Conservation (phyloP, 2,329 filamentous ascomycete species). For the Penicillium sclerotiorum region DNA sequence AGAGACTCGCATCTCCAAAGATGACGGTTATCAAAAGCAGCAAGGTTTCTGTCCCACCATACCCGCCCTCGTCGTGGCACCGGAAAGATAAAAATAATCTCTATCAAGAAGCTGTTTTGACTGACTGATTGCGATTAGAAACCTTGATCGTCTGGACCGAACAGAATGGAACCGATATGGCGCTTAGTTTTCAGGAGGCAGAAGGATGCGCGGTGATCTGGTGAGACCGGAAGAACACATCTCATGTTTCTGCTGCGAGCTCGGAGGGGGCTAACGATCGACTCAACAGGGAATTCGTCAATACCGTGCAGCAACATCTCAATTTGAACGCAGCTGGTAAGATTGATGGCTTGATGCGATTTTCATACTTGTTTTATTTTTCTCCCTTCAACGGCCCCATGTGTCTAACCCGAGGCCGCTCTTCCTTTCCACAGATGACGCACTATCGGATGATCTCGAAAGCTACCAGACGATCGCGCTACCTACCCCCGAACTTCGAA, state of each 20-base stretch:
- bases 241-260: slow-evolving; percentile 11
- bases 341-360: slow-evolving; percentile 24
- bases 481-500: slow-evolving; percentile 77
- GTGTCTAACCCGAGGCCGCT: slow-evolving; percentile 6
- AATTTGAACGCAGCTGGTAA: slow-evolving; percentile 64
- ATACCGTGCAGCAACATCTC: slow-evolving; percentile 75
- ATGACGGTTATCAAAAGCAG: slow-evolving; percentile 97
- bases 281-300: slow-evolving; percentile 83
- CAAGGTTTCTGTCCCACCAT: slow-evolving; percentile 66
- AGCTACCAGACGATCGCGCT: slow-evolving; percentile 70
- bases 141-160: slow-evolving; percentile 99
- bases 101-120: too few species aligned
- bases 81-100: slow-evolving; percentile 5
- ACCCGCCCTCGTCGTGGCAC: slow-evolving; percentile 14
- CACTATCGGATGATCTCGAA: slow-evolving; percentile 87
- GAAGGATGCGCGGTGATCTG: slow-evolving; percentile 93
- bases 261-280: slow-evolving; percentile 24
- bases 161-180: slow-evolving; percentile 89
- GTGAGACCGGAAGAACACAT: slow-evolving; percentile 50
- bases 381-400: too few species aligned
- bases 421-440: slow-evolving; percentile 65
- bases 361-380: too few species aligned
- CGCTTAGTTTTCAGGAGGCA: slow-evolving; percentile 94
- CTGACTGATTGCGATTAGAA: slow-evolving; percentile 59
- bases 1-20: slow-evolving; percentile 86